phyloP scores from a whole-genome alignment of 148 eudicot species.

The Cornus florida region DNA sequence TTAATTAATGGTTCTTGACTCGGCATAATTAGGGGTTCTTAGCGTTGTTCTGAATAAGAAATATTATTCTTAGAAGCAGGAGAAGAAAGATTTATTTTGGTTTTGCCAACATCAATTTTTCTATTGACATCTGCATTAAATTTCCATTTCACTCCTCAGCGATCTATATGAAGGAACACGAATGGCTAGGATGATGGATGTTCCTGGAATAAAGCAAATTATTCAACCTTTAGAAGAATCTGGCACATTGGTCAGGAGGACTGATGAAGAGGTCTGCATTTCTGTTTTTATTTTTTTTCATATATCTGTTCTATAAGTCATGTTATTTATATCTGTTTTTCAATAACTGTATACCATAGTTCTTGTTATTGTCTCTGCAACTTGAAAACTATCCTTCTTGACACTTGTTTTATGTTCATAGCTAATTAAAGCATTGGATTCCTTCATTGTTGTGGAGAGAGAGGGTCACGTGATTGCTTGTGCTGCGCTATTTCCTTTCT shows the following conservation, averaged over 20 bases:
- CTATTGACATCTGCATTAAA: neutral
- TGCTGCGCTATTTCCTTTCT: slow-evolving; percentile 88
- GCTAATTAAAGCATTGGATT: slow-evolving; percentile 65
- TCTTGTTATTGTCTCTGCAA: neutral
- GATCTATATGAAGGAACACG: slow-evolving; percentile 97
- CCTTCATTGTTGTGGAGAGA: slow-evolving; percentile 90
- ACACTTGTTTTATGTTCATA: slow-evolving; percentile 22
- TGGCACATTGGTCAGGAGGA: slow-evolving; percentile 81
- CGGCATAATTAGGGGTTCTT: neutral
- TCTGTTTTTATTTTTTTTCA: neutral
- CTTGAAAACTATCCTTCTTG: slow-evolving; percentile 9
- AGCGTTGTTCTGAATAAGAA: neutral
- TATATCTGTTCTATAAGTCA: neutral
- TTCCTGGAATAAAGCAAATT: slow-evolving; percentile 67
- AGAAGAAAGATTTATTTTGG: neutral
- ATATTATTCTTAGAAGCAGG: neutral
- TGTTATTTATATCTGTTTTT: neutral
- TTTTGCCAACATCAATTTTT: neutral
- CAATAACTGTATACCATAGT: neutral
- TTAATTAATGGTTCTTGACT: neutral
- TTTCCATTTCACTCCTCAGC: slow-evolving; percentile 33
- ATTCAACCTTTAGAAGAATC: slow-evolving; percentile 82
- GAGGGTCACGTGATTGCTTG: slow-evolving; percentile 96
- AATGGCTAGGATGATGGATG: slow-evolving; percentile 67
- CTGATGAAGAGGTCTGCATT: slow-evolving; percentile 71